A percentile compares a stretch with the other conserved stretches of the same genome.
Conservation (phyloP, 306 rosid genomes). For the Acacia melanoxylon region DNA sequence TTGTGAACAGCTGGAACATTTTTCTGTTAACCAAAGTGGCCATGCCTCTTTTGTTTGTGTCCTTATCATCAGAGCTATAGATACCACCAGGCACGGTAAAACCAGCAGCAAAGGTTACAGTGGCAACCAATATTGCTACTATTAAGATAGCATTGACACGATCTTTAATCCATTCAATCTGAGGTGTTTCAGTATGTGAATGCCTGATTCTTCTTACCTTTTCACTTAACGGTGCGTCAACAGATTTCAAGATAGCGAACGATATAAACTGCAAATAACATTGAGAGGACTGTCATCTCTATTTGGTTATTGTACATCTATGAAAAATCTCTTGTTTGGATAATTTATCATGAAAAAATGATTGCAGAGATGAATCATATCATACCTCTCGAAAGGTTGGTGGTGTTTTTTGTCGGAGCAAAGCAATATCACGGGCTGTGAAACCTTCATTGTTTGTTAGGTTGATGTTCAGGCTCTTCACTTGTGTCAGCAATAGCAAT, state of each 20-base stretch:
- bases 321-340: too few species aligned
- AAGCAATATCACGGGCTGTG: neutral
- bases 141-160: conserved; percentile 20
- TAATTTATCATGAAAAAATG: neutral
- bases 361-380: neutral
- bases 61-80: neutral
- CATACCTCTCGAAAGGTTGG: neutral
- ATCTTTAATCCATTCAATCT: conserved; percentile 11
- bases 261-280: neutral
- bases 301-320: neutral
- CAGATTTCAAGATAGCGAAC: neutral
- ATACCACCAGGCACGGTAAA: neutral
- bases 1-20: neutral
- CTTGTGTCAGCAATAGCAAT: neutral
- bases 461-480: neutral
- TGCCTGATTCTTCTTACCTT: neutral
- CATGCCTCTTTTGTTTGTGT: neutral
- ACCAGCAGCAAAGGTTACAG: neutral
- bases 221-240: neutral
- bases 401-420: neutral
- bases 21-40: neutral
- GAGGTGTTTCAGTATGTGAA: neutral
- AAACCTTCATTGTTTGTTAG: neutral
- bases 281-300: neutral
- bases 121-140: conserved; percentile 22